Base-by-base conservation (phyloP, 2,329 filamentous ascomycete genomes). In the Elsinoe arachidis region DNA sequence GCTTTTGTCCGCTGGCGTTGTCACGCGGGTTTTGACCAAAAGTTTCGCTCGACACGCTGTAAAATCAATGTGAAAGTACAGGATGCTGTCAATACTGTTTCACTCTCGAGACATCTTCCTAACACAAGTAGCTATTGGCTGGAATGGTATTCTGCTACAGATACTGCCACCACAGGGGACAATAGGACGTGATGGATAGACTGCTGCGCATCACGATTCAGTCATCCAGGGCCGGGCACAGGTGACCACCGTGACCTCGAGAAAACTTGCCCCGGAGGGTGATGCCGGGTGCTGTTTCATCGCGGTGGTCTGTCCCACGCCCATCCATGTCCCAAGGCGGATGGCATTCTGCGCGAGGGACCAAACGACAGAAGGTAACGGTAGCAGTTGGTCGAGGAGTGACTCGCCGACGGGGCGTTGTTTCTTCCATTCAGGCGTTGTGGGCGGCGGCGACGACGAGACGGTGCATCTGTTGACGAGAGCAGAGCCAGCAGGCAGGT, bases 321-420 rank as follows among this genome's bases (percentile, higher is more conserved):
- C 46, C 11, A 39, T 39, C 37, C 26, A 30, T 30, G 26, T 30
- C 26, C 3, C 26, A 30, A 30, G 26, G 26, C 26, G 26, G 26
- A 30, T 30, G 26, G 26, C 26, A 30, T 30, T 30, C 26, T 30
- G 26, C 26, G 26, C 26, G 26, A 30, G 26, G 26, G 26, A 26
- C 19, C 41, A 46, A 23, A 19, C 12, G 41, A 11, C 41, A 23
- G 1, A 46, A 46, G 21, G 41, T 46, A 46, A 46, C 41, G 19
- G 41, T 46, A 46, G 34, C 49, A 53, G 49, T 53, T 39, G 34
- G n/a, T 35, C n/a, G 12, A 35, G 49, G 35, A 38, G 49, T 53
- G 49, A 53, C 49, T 53, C 49, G 49, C 49, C 49, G 33, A 39
- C 34, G 49, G 49, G 49, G 49, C 30, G 46, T 51, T 51, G 21